Conservation (phyloP, 2,329 filamentous ascomycete genomes). For the Elsinoe perseae region DNA sequence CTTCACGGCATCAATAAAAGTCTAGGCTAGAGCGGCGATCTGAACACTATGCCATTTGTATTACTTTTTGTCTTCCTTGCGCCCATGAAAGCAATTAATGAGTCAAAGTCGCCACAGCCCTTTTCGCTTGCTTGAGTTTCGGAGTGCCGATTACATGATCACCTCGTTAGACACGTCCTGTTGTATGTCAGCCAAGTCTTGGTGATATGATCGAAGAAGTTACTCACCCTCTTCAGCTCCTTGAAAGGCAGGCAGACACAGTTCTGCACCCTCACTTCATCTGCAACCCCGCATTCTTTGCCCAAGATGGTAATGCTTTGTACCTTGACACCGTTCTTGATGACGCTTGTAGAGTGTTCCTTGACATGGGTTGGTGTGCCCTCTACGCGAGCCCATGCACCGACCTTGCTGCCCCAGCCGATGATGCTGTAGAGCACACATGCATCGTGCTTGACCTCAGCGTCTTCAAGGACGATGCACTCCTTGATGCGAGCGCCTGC, state of each 20-base stretch:
- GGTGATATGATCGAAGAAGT: neutral
- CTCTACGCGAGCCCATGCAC: slow-evolving; percentile 97
- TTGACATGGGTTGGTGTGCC: slow-evolving; percentile 80
- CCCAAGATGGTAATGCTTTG: slow-evolving; percentile 96
- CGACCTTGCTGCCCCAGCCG: slow-evolving; percentile 91
- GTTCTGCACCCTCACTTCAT: slow-evolving; percentile 94
- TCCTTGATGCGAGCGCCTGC: slow-evolving; percentile 91
- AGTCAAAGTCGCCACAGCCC: neutral
- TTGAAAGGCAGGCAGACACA: slow-evolving; percentile 97
- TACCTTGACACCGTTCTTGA: slow-evolving; percentile 98
- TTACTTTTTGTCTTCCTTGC: slow-evolving; percentile 7
- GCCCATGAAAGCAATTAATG: neutral
- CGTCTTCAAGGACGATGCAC: slow-evolving; percentile 88
- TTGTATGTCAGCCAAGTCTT: slow-evolving; percentile 9
- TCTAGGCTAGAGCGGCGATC: slow-evolving; percentile 5
- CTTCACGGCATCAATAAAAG: slow-evolving; percentile 8
- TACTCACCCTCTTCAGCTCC: slow-evolving; percentile 85
- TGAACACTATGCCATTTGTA: neutral
- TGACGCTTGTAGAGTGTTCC: slow-evolving; percentile 86
- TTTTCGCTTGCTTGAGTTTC: neutral
- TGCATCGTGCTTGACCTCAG: slow-evolving; percentile 92
- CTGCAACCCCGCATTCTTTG: slow-evolving; percentile 89
- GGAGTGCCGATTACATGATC: slow-evolving; percentile 65
- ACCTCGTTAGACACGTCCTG: slow-evolving; percentile 78
- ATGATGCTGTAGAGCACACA: slow-evolving; percentile 95